Percentiles rank a stretch among this genome's conserved stretches.
These are phyloP conservation scores for Aureobasidium sp. DNA, from an alignment of 2,329 filamentous ascomycete genomes.

Conservation along the genomic window DNA sequence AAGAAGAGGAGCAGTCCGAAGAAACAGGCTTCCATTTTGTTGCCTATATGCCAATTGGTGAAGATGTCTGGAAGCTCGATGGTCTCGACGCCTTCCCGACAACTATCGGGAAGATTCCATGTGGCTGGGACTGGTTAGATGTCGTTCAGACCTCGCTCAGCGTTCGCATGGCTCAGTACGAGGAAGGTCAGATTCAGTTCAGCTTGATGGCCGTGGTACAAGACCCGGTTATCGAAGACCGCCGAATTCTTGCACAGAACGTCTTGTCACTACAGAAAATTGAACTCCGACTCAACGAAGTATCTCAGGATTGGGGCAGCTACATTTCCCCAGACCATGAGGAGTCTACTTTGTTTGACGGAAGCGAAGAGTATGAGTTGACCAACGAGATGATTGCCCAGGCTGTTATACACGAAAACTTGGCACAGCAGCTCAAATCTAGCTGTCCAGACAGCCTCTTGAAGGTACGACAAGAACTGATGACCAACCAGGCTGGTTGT, in stretches of 20 bases:
- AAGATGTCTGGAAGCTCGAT: constrained; percentile 79
- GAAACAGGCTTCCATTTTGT: constrained; percentile 79
- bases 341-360: constrained; percentile 18
- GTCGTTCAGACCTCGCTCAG: constrained; percentile 58
- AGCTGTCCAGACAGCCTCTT: constrained; percentile 27
- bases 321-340: constrained; percentile 25
- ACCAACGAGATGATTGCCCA: constrained; percentile 28
- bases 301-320: constrained; percentile 37
- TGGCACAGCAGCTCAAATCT: constrained; percentile 21
- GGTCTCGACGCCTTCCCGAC: constrained; percentile 67
- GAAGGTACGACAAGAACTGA: constrained; percentile 33
- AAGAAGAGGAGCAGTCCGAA: constrained; percentile 29
- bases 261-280: constrained; percentile 37
- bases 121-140: constrained; percentile 56
- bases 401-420: constrained; percentile 22
- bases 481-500: constrained; percentile 35
- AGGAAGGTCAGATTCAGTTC: constrained; percentile 61
- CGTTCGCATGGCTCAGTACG: constrained; percentile 58
- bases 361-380: constrained; percentile 20
- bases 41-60: constrained; percentile 72
- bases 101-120: constrained; percentile 46
- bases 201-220: constrained; percentile 67
- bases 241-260: constrained; percentile 36
- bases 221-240: constrained; percentile 50
- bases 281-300: constrained; percentile 31